Percentiles rank a stretch among this genome's conserved stretches.
Conservation (phyloP, 2,329 filamentous ascomycete genomes). For the Niveomyces coronatus region DNA sequence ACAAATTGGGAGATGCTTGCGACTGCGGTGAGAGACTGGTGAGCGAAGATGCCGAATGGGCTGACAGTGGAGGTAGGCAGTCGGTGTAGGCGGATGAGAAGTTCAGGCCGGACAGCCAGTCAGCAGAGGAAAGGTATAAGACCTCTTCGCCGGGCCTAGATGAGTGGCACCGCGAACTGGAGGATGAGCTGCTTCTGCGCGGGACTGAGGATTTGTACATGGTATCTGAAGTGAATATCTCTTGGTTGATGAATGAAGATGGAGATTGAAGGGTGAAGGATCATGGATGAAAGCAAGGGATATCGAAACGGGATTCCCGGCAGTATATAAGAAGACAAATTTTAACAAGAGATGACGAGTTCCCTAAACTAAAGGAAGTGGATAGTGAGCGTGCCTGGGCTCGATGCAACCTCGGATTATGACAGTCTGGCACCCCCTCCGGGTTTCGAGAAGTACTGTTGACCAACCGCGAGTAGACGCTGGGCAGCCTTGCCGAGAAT, state of each 20-base stretch:
- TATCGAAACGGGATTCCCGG: too few relatives aligned
- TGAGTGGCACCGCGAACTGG: neutral
- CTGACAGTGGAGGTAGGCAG: neutral
- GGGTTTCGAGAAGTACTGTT: too few relatives aligned
- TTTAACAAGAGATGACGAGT: too few relatives aligned
- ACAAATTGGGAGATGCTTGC: neutral
- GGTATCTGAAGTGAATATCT: neutral
- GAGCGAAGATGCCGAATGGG: neutral
- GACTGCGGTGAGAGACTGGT: neutral
- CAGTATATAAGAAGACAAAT: too few relatives aligned
- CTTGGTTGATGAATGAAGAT: neutral
- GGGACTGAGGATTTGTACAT: constrained; percentile 1
- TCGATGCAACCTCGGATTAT: too few relatives aligned
- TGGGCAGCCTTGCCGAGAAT: neutral
- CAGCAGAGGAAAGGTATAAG: neutral
- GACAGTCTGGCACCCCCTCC: too few relatives aligned
- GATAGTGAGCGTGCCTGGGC: too few relatives aligned
- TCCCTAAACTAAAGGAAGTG: too few relatives aligned
- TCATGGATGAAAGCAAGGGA: neutral
- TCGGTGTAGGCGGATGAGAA: neutral
- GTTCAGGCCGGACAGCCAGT: neutral
- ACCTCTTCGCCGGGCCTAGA: neutral
- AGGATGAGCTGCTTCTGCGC: neutral
- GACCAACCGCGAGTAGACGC: too few relatives aligned
- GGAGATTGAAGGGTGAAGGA: neutral